Evolutionary conservation across 139 green algal species (phyloP), one percentile per base, ranked within the genome.

Genomic region (Mychonastes homosphaera): DNA sequence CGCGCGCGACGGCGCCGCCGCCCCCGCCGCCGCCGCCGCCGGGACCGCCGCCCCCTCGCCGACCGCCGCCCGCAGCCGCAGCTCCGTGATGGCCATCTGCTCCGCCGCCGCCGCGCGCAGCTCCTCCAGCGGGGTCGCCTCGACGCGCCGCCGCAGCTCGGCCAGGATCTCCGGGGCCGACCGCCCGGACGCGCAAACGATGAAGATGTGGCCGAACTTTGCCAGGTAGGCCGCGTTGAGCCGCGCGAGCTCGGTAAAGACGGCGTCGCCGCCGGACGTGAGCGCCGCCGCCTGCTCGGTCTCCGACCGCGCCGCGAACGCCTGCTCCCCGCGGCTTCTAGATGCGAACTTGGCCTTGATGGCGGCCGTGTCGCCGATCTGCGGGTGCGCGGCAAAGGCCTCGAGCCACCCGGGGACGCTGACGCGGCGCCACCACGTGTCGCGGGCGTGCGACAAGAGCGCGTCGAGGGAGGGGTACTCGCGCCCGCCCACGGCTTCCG

Each of bases 31-130:
- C 21, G 38, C 36, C 6, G 54, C 8, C 36, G 36, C 12, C 34
- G 41, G 7, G 33, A 43, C 24, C 7, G 1, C 38, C 26, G 23
- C 47, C 21, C 32, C 24, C 44, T 44, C 10, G 19, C 38, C 35
- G 21, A 85, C 46, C 19, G 92, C 50, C 48, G 74, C 80, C 1
- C 53, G 28, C n/a, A 97, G 65, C 2, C 90, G 71, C 32, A 93
- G 69, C 81, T 95, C 83, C 6, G 91, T 98, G 50, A 97, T 98
- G 63, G 94, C 90, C 81, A 92, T 85, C 68, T 97, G 90, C 77
- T 97, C 87, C 15, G 43, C 35, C 0, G 89, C 89, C 1, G 90
- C 88, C 16, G 65, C 46, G 4, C 49, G 51, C 18, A 85, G 53
- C 58, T 85, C 74, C 30, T 51, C 36, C 44, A 81, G 63, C 1